Evolutionary conservation across 257 asterid species (phyloP).

Genomic region (Solanum tarijense): DNA sequence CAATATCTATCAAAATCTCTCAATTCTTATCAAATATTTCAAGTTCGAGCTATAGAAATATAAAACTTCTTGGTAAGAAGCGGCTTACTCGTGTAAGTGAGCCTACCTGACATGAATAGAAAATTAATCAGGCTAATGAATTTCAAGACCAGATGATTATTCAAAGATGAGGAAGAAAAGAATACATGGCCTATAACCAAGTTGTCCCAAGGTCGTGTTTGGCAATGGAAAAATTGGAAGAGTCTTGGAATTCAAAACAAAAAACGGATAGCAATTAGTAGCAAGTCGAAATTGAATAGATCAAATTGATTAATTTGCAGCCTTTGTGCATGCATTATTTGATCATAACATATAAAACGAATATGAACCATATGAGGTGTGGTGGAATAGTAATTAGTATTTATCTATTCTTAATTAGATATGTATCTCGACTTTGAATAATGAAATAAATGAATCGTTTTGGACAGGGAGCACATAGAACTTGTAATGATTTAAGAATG

Average conservation of each 20-base stretch:
- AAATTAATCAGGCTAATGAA: not conserved
- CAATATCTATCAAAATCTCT: not conserved
- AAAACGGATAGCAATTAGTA: not conserved
- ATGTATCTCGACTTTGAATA: not conserved
- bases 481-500: not conserved
- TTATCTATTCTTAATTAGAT: too few relatives aligned
- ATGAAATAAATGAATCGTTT: not conserved
- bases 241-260: not conserved
- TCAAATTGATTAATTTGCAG: not conserved
- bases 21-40: rapidly evolving
- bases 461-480: rapidly evolving
- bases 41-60: not conserved
- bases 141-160: not conserved
- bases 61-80: not conserved
- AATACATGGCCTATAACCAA: not conserved
- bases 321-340: not conserved
- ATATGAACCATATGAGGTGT: too few relatives aligned
- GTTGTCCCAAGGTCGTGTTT: not conserved
- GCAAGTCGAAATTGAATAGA: not conserved
- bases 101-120: not conserved
- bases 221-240: not conserved
- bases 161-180: not conserved
- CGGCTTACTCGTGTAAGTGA: not conserved
- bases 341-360: not conserved
- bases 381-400: too few relatives aligned